phyloP scores from a whole-genome alignment of 176 grass and related monocot genomes.

The Areca catechu region DNA sequence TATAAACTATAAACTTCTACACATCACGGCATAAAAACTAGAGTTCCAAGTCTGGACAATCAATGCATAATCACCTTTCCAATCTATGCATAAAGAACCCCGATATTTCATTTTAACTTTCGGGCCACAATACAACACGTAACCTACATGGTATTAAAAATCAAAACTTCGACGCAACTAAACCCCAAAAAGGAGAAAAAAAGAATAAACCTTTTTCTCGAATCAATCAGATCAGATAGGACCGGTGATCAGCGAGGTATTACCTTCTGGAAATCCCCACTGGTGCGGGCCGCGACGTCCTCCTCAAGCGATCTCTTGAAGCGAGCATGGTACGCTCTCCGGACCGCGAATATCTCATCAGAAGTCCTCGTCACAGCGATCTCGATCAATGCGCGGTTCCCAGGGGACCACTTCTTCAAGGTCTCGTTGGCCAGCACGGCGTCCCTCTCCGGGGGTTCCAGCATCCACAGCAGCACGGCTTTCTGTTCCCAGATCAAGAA shows the following conservation, averaged over 20 bases:
- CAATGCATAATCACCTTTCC: no score
- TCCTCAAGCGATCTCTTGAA: constrained; percentile 93
- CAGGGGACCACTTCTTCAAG: constrained; percentile 55
- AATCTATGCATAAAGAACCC: no score
- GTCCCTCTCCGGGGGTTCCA: constrained; percentile 74
- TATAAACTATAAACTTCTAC: no score
- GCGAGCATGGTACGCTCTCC: constrained; percentile 60
- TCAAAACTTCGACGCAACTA: no score
- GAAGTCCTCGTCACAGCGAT: constrained; percentile 55
- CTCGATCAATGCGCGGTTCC: constrained; percentile 72
- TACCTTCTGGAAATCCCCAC: constrained; percentile 81
- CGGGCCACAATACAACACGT: no score
- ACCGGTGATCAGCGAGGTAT: not conserved
- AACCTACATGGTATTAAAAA: no score
- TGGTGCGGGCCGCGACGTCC: constrained; percentile 63
- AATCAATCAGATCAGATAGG: no score
- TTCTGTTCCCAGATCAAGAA: constrained; percentile 29
- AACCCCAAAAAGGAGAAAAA: no score
- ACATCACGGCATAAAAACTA: no score
- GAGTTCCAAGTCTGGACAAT: no score
- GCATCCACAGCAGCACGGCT: constrained; percentile 73
- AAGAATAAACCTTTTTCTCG: no score
- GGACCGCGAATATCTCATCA: constrained; percentile 43
- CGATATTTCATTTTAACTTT: no score
- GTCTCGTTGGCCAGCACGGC: constrained; percentile 74